Evolutionary conservation across 2,329 filamentous ascomycete species (phyloP).

Genomic region (Endoconidiophora laricicola): DNA sequence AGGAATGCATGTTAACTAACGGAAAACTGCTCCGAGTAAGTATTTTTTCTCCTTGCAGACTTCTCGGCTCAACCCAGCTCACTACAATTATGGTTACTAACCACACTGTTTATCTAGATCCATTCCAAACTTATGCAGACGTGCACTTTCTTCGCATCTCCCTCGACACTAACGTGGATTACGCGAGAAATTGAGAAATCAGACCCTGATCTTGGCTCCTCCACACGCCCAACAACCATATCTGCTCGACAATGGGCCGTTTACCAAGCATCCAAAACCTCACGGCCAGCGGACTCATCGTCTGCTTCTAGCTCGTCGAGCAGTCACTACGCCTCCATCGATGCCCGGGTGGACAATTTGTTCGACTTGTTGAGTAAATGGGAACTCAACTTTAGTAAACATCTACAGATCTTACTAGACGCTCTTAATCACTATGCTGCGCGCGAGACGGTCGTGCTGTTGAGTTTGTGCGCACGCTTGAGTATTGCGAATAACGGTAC

Average conservation of each 20-base stretch:
- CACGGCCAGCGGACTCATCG: constrained; percentile 23
- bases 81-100: neutral
- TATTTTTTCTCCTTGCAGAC: constrained; percentile 8
- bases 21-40: constrained; percentile 77
- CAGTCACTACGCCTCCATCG: constrained; percentile 22
- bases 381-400: constrained; percentile 81
- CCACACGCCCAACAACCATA: constrained; percentile 40
- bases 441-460: constrained; percentile 85
- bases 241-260: constrained; percentile 43
- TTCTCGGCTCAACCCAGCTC: neutral
- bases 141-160: constrained; percentile 76
- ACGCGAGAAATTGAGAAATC: constrained; percentile 69
- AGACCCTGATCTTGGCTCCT: constrained; percentile 57
- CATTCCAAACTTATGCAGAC: constrained; percentile 95
- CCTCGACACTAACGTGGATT: constrained; percentile 61
- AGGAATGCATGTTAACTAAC: constrained; percentile 98
- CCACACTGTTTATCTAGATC: constrained; percentile 41
- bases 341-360: constrained; percentile 52
- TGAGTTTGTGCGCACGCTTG: constrained; percentile 70
- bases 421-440: constrained; percentile 94
- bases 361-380: constrained; percentile 81
- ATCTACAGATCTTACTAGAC: constrained; percentile 85
- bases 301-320: constrained; percentile 20
- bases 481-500: constrained; percentile 69
- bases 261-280: constrained; percentile 33